Evolutionary conservation across 768 basidiomycete species (phyloP), one percentile per base, ranked within the genome.

Genomic region (Tylopilus sp.): DNA sequence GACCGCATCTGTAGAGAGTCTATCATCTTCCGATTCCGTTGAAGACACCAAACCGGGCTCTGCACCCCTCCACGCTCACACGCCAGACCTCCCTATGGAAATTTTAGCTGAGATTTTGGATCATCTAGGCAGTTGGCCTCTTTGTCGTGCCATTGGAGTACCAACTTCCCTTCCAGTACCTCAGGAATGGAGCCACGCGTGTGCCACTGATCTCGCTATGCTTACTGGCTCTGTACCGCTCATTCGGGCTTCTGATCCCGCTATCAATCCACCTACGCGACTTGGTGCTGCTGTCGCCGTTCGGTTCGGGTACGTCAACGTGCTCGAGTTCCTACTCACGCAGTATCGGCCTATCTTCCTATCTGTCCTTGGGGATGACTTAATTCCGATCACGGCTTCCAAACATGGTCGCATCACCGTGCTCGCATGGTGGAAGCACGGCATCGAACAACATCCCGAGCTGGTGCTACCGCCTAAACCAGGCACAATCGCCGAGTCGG

Each of bases 51-150:
- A 61, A 46, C 56, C 71, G 55, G 63, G 58, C 43, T 41, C 67
- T 45, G 65, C 57, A 22, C 45, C 66, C 40, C 66, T 68, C 19
- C 74, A 67, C 47, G 69, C 70, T n/a, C 67, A 62, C 55, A 67
- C 71, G 0, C 81, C 81, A 29, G 84, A 87, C 66, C 78, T 92
- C 30, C 89, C 89, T 0, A 75, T 85, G 49, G 90, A 92, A 66
- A 78, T 92, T 36, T 68, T 92, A 25, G 84, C 86, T 11, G 80
- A 86, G 45, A 89, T 92, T 54, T 69, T 92, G 69, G 87, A 92
- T 53, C 81, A 86, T 58, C 68, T 90, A 10, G 88, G 86, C 14
- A 86, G 91, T 66, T 95, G 91, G 89, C 87, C 92, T 60, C 82
- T 95, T 10, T 76, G 85, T 13, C 85, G 82, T 54, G 85, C 92